phyloP scores from a whole-genome alignment of 2,329 filamentous ascomycete species.

The Penicillium rolfsii region DNA sequence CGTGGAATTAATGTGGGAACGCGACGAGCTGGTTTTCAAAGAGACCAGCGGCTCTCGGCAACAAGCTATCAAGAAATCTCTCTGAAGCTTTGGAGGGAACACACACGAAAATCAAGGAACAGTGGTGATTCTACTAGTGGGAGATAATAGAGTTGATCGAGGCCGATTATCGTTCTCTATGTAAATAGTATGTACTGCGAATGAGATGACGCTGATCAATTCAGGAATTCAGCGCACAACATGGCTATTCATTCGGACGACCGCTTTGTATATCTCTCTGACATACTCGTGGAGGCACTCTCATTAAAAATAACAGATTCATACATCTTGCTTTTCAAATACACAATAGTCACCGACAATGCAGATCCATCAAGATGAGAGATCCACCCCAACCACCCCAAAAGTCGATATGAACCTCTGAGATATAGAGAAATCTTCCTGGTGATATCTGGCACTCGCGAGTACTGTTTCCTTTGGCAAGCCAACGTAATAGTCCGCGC shows the following conservation, averaged over 20 bases:
- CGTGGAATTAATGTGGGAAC: slow-evolving; percentile 54
- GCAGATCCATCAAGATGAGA: slow-evolving; percentile 49
- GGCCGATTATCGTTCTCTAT: neutral
- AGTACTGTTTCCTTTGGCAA: slow-evolving; percentile 46
- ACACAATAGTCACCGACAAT: slow-evolving; percentile 49
- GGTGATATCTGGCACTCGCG: slow-evolving; percentile 47
- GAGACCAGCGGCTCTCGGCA: slow-evolving; percentile 41
- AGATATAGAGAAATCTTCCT: slow-evolving; percentile 29
- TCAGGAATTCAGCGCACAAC: too few relatives aligned
- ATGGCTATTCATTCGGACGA: slow-evolving; percentile 9
- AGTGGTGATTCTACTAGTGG: neutral
- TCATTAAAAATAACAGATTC: slow-evolving; percentile 35
- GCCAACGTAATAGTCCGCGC: slow-evolving; percentile 55
- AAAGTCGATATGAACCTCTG: slow-evolving; percentile 41
- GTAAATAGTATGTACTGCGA: neutral
- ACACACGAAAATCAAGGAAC: too few relatives aligned
- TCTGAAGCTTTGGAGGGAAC: neutral
- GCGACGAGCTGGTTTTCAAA: slow-evolving; percentile 51
- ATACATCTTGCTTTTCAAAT: slow-evolving; percentile 54
- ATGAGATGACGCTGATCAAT: neutral
- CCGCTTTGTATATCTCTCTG: slow-evolving; percentile 36
- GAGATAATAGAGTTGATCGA: neutral
- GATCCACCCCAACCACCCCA: slow-evolving; percentile 56
- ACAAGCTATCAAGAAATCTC: slow-evolving; percentile 17
- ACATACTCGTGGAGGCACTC: slow-evolving; percentile 34